Conservation (phyloP, 176 grass and related monocot genomes). For the Ananas comosus region DNA sequence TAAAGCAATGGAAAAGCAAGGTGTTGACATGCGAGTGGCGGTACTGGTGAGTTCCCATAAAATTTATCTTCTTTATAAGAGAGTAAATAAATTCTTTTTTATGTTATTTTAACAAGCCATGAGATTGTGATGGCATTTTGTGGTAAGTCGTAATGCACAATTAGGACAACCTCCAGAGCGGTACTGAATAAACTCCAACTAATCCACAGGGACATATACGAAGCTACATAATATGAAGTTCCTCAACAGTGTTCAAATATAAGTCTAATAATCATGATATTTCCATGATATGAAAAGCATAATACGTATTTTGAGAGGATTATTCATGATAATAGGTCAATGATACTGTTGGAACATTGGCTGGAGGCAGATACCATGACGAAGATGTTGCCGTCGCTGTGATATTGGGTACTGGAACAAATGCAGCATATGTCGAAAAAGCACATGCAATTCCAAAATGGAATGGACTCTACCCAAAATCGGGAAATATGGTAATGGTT, state of each 20-base stretch:
- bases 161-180: too few relatives aligned
- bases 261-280: slow-evolving; percentile 1
- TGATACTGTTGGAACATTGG: slow-evolving; percentile 78
- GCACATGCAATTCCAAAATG: slow-evolving; percentile 57
- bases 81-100: neutral
- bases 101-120: neutral
- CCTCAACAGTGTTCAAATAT: neutral
- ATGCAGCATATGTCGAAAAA: slow-evolving; percentile 84
- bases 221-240: too few relatives aligned
- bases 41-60: slow-evolving; percentile 41
- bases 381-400: slow-evolving; percentile 66
- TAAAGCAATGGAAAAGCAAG: slow-evolving; percentile 55
- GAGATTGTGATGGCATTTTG: too few relatives aligned
- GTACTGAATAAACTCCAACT: too few relatives aligned
- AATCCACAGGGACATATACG: too few relatives aligned
- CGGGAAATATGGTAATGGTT: slow-evolving; percentile 63
- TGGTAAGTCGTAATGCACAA: too few relatives aligned
- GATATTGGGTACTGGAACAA: slow-evolving; percentile 88
- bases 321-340: slow-evolving; percentile 55
- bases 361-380: slow-evolving; percentile 68
- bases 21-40: slow-evolving; percentile 70
- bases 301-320: neutral
- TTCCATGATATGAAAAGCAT: neutral
- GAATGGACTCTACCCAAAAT: slow-evolving; percentile 51
- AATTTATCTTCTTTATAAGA: neutral